Evolutionary conservation across 164 flowering plant genomes (phyloP), one percentile per base, ranked within the genome.

Genomic region (Warburgia ugandensis): DNA sequence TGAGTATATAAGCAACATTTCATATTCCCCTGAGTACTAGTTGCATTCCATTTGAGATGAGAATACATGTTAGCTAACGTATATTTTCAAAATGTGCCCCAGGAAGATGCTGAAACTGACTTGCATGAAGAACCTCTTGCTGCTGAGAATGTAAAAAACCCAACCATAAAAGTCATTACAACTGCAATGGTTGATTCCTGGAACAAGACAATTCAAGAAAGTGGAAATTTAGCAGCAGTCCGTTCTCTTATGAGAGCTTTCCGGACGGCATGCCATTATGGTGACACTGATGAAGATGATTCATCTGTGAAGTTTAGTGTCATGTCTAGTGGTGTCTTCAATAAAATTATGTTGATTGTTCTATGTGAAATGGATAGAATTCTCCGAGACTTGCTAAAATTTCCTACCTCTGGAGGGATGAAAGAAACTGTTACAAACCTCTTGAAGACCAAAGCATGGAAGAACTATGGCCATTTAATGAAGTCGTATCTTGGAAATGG

Each of bases 401-500:
- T 94, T 9, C 90, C 96, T 7, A 21, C 63, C 48, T 61, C 75
- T 29, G 92, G 97, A 20, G 99, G 97, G 40, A 89, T 80, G 72
- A 81, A 76, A 65, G 97, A 84, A 70, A 84, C 70, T 5, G 54
- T 89, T 29, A 38, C 29, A 29, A 69, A 74, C 13, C 48, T 80
- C 61, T 73, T 72, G 80, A 58, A 19, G 50, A 76, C 83, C 16
- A 80, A 61, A 68, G 73, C 48, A 31, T 92, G 99, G 99, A 86
- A 82, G 65, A 79, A 62, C 40, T 67, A 79, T 58, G 73, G 68
- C 35, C 73, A 78, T 57, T 52, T 92, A 40, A 80, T 89, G 65
- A 88, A 82, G 75, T 86, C 99, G 26, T 88, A 88, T 68, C 89
- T 92, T 60, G 99, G 89, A 41, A 92, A 92, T 74, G 65, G 94